Evolutionary conservation across 78 protist species (phyloP).

Genomic region (Anaeramoeba flamelloides): DNA sequence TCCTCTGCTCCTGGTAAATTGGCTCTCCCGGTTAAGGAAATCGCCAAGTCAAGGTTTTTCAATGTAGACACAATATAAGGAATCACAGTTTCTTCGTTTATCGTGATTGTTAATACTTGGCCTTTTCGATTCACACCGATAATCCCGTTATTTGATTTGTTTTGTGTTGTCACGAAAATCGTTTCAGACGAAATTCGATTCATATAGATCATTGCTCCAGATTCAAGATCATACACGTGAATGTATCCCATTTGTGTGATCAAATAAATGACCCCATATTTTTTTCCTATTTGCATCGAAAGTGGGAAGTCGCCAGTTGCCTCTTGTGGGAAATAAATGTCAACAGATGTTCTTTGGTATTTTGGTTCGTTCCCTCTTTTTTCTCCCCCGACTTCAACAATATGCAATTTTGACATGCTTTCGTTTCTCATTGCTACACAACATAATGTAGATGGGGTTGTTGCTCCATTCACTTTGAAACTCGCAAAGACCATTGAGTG

Average conservation of each 20-base stretch:
- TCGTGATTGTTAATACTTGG: constrained; percentile 30
- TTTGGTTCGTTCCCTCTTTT: no score
- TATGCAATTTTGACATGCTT: no score
- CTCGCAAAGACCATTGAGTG: constrained; percentile 73
- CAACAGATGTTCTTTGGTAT: no score
- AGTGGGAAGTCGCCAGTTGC: constrained; percentile 68
- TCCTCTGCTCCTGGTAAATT: constrained; percentile 84
- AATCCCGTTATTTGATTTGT: constrained; percentile 54
- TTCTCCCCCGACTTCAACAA: no score
- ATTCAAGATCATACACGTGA: constrained; percentile 66
- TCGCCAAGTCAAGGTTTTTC: constrained; percentile 57
- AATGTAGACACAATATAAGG: constrained; percentile 58
- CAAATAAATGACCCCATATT: constrained; percentile 28
- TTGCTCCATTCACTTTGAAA: constrained; percentile 44
- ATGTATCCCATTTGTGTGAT: constrained; percentile 81
- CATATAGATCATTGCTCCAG: constrained; percentile 62
- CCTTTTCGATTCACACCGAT: constrained; percentile 75
- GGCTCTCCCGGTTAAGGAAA: constrained; percentile 65
- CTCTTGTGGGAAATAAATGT: constrained; percentile 66
- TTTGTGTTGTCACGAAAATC: constrained; percentile 67
- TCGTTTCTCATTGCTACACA: constrained; percentile 52
- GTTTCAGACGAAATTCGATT: constrained; percentile 61
- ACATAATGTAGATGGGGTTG: constrained; percentile 45
- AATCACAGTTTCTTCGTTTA: constrained; percentile 72
- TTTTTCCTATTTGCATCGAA: background rate